A percentile compares a stretch with the other conserved stretches of the same genome.
phyloP scores from a whole-genome alignment of 2,329 filamentous ascomycete species.

The Akanthomyces muscarius region DNA sequence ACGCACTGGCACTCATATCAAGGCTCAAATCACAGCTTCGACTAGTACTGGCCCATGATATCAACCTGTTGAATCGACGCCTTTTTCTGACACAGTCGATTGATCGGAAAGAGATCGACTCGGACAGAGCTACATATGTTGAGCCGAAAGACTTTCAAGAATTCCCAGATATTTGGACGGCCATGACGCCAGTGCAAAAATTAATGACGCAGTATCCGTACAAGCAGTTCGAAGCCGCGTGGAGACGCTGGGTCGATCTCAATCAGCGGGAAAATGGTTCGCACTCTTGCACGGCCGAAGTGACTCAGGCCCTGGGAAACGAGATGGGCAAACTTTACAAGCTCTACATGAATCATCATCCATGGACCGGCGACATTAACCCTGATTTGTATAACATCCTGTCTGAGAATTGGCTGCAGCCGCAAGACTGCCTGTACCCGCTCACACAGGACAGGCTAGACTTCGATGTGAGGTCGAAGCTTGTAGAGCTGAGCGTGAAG shows the following conservation, averaged over 20 bases:
- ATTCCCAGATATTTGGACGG: slow-evolving; percentile 24
- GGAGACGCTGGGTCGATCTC: not conserved
- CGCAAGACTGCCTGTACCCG: not conserved
- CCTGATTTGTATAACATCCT: not conserved
- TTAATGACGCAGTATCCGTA: slow-evolving; percentile 18
- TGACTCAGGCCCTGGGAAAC: not conserved
- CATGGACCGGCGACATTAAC: not conserved
- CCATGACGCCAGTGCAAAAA: slow-evolving; percentile 31
- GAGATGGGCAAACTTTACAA: not conserved
- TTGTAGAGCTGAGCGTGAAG: not conserved
- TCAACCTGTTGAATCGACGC: not conserved
- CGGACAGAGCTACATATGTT: slow-evolving; percentile 37
- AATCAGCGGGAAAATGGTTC: not conserved
- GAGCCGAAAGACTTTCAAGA: slow-evolving; percentile 26
- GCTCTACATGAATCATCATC: not conserved
- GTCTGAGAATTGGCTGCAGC: not conserved
- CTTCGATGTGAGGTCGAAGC: not conserved
- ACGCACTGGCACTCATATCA: not conserved
- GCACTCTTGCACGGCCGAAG: not conserved
- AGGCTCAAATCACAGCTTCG: not conserved
- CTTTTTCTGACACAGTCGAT: not conserved
- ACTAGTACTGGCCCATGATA: not conserved
- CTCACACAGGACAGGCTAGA: not conserved
- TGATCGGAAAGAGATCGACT: slow-evolving; percentile 21
- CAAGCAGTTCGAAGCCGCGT: not conserved